Percentiles rank a stretch among this genome's conserved stretches.
phyloP scores from a whole-genome alignment of 2,329 filamentous ascomycete genomes.

The Stagonosporopsis cucurbitacearum region DNA sequence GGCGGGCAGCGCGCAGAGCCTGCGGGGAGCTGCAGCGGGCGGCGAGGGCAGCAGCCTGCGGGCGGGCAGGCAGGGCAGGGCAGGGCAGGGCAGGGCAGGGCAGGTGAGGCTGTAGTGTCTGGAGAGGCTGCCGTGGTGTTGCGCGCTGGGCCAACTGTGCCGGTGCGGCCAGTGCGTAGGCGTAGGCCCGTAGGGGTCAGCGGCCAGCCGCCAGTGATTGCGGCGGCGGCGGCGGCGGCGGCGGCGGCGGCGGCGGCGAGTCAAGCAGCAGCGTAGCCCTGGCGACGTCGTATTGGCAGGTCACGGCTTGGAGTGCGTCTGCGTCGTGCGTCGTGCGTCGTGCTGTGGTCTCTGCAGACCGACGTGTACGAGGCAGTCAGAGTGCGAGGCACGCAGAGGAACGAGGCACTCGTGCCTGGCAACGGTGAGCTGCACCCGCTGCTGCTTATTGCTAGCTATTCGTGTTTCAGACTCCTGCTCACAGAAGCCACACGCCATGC shows the following conservation, averaged over 20 bases:
- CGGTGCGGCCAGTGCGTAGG: slow-evolving; percentile 1
- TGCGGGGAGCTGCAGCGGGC: slow-evolving; percentile 15
- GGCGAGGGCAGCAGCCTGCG: slow-evolving; percentile 11
- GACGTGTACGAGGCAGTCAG: too few species aligned
- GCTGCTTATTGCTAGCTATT: too few species aligned
- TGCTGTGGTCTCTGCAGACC: too few species aligned
- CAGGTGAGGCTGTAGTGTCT: slow-evolving; percentile 8
- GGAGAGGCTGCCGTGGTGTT: slow-evolving; percentile 5
- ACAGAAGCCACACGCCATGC: slow-evolving; percentile 4
- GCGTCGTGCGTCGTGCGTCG: too few species aligned
- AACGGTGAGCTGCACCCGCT: slow-evolving; percentile 4
- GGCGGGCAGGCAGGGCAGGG: too few species aligned
- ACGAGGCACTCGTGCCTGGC: too few species aligned
- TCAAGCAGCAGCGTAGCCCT: slow-evolving; percentile 13
- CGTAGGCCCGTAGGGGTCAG: slow-evolving; percentile 12
- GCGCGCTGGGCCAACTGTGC: background rate
- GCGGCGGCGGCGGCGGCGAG: slow-evolving; percentile 11
- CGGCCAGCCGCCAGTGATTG: too few species aligned
- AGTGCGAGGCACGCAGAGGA: slow-evolving; percentile 12
- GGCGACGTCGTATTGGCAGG: too few species aligned
- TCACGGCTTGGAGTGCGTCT: too few species aligned
- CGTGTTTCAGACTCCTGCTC: slow-evolving; percentile 10
- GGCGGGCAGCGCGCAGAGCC: slow-evolving; percentile 18
- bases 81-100: too few species aligned
- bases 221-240: slow-evolving; percentile 9